A percentile compares a stretch with the other conserved stretches of the same genome.
These are phyloP conservation scores for Lentinula sp. DNA, from an alignment of 768 basidiomycete species.

Conservation along the genomic window DNA sequence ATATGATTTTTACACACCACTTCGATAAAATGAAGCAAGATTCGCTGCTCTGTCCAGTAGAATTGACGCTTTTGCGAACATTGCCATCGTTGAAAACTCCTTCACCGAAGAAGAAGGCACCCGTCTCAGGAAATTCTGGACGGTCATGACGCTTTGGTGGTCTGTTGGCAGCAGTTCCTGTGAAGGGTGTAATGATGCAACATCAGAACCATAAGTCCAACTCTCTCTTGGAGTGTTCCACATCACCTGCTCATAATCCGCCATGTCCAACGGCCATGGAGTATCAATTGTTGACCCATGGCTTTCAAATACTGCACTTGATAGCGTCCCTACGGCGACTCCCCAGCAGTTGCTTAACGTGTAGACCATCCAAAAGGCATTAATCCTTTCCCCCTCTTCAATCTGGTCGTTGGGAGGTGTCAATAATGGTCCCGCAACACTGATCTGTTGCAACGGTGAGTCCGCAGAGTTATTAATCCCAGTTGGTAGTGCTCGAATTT, in stretches of 20 bases:
- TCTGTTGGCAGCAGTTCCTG: slow-evolving; percentile 16
- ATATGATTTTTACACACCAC: slow-evolving; percentile 12
- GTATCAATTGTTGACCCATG: slow-evolving; percentile 7
- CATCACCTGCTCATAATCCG: slow-evolving; percentile 12
- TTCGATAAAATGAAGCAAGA: slow-evolving; percentile 10
- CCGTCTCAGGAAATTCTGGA: slow-evolving; percentile 6
- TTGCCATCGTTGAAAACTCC: neutral
- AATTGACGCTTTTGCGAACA: slow-evolving; percentile 7
- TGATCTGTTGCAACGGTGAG: slow-evolving; percentile 20
- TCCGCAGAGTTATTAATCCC: slow-evolving; percentile 30
- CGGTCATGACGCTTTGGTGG: slow-evolving; percentile 11
- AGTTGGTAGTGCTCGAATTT: slow-evolving; percentile 25
- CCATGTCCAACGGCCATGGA: slow-evolving; percentile 10
- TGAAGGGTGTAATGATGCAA: neutral
- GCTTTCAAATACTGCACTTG: slow-evolving; percentile 6
- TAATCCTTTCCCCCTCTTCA: slow-evolving; percentile 30
- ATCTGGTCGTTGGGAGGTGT: slow-evolving; percentile 2
- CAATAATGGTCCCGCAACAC: slow-evolving; percentile 24
- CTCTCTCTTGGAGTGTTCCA: neutral
- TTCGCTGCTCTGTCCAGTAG: slow-evolving; percentile 18
- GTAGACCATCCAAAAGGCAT: slow-evolving; percentile 35
- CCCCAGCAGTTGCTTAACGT: slow-evolving; percentile 23
- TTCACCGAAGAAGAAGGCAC: slow-evolving; percentile 4
- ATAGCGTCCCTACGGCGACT: slow-evolving; percentile 19
- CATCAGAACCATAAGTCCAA: neutral